Conservation (phyloP, 2,329 filamentous ascomycete species). For the Pezicula neosporulosa region DNA sequence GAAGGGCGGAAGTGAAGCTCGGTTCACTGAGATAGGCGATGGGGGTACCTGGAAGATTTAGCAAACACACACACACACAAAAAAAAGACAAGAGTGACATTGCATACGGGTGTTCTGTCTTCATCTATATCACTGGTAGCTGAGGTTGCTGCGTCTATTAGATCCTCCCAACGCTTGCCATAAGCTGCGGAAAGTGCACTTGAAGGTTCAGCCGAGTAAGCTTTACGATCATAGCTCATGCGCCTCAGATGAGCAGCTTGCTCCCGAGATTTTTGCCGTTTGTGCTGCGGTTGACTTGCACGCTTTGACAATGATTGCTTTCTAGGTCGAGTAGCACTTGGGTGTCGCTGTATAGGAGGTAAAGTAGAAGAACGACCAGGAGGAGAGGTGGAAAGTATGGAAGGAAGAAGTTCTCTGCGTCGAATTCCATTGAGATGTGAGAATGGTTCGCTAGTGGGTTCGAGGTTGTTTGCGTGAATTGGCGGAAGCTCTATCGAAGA, state of each 20-base stretch:
- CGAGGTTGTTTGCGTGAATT: constrained; percentile 54
- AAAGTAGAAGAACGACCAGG: constrained; percentile 85
- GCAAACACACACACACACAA: neutral
- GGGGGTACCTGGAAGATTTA: constrained; percentile 53
- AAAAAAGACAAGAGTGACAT: neutral
- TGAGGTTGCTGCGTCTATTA: constrained; percentile 91
- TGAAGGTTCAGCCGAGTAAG: constrained; percentile 80
- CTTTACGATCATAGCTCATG: constrained; percentile 71
- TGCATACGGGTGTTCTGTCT: constrained; percentile 82
- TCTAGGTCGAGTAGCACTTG: constrained; percentile 69
- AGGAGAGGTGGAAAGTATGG: constrained; percentile 76
- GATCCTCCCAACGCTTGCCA: constrained; percentile 92
- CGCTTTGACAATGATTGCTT: constrained; percentile 86
- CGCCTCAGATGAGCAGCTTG: constrained; percentile 66
- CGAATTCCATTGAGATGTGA: constrained; percentile 57
- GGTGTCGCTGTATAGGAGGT: constrained; percentile 73
- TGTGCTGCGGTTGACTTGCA: constrained; percentile 72
- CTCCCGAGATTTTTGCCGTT: constrained; percentile 69
- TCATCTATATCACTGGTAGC: constrained; percentile 89
- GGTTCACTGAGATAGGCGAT: constrained; percentile 61
- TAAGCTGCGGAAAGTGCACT: constrained; percentile 48
- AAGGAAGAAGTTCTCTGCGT: constrained; percentile 75
- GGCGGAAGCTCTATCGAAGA: constrained; percentile 69
- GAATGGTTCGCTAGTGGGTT: constrained; percentile 62
- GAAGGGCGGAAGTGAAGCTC: constrained; percentile 59